phyloP scores from a whole-genome alignment of 257 asterid genomes.

The Solanum ossicruentum region DNA sequence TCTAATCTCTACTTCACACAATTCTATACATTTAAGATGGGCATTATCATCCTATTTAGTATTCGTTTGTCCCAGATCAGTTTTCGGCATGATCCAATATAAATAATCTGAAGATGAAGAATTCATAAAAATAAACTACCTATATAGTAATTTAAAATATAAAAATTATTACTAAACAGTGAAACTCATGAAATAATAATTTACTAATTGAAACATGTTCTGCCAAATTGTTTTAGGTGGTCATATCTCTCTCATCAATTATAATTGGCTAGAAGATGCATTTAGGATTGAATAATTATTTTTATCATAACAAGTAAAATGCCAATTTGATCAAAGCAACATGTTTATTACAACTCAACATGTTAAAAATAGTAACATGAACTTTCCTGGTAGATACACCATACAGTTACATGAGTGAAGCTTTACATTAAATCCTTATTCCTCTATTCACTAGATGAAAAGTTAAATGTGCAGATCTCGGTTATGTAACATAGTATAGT shows the following conservation, averaged over 20 bases:
- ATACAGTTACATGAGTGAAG: neutral
- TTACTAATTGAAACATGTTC: too few relatives aligned
- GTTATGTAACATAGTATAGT: neutral
- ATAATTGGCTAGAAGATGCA: neutral
- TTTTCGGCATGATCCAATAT: neutral
- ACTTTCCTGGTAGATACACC: neutral
- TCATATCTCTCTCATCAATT: neutral
- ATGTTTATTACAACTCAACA: neutral
- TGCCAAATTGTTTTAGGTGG: neutral
- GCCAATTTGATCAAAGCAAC: neutral
- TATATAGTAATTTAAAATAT: too few relatives aligned
- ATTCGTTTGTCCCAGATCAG: too few relatives aligned
- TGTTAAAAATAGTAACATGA: neutral
- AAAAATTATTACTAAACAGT: too few relatives aligned
- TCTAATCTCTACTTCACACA: neutral
- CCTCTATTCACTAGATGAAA: too few relatives aligned
- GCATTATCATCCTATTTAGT: neutral
- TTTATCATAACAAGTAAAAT: neutral
- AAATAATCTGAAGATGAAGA: too few relatives aligned
- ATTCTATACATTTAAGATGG: neutral
- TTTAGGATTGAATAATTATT: neutral
- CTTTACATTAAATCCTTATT: neutral
- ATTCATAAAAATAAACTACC: too few relatives aligned
- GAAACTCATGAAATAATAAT: too few relatives aligned
- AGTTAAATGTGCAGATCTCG: neutral